Base-by-base conservation (phyloP, 345 rosid species). In the Salix purpurea region DNA sequence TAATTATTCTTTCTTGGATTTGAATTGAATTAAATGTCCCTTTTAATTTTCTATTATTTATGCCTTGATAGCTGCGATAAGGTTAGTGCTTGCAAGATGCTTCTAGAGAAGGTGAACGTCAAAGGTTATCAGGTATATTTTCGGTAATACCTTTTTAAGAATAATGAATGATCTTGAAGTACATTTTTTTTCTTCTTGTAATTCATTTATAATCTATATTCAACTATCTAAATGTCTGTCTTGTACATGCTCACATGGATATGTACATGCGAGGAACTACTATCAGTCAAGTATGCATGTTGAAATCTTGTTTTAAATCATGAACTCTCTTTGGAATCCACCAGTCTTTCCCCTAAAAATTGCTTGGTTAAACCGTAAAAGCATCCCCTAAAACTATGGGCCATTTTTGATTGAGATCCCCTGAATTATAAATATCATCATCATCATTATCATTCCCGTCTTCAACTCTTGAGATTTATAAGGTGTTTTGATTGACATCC, bases 61-160 rank as follows among this genome's bases (percentile, higher is more conserved):
- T 74, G 46, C 71, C 46, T 74, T 74, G 50, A 81, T 78, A 96
- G 98, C 76, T 82, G 86, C 70, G 93, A 89, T 78, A 97, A 76
- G 78, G 83, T 84, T 70, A 77, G 88, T 76, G 92, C 96, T 79
- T 92, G 99, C 88, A 87, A 92, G 86, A 92, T 83, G 88, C 91
- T 96, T 77, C 82, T 96, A 74, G 94, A 91, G 86, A 88, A 85
- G 79, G 88, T 86, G 60, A 89, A 90, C 75, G 90, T 96, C 64
- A 82, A 90, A 80, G 98, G 98, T 66, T 96, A 87, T 88, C 99
- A 96, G 96, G 99, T 96, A 87, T 60, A 72, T 67, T 73, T 70
- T 70, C 3, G 14, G 6, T 10, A 39, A 21, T 37, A 19, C 62
- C 28, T 44, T 50, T 58, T 68, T 32, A 40, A 44, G 23, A 37